These are phyloP conservation scores for Hyaloscypha hepaticicola DNA, from an alignment of 495 filamentous ascomycete species.

Conservation along the genomic window DNA sequence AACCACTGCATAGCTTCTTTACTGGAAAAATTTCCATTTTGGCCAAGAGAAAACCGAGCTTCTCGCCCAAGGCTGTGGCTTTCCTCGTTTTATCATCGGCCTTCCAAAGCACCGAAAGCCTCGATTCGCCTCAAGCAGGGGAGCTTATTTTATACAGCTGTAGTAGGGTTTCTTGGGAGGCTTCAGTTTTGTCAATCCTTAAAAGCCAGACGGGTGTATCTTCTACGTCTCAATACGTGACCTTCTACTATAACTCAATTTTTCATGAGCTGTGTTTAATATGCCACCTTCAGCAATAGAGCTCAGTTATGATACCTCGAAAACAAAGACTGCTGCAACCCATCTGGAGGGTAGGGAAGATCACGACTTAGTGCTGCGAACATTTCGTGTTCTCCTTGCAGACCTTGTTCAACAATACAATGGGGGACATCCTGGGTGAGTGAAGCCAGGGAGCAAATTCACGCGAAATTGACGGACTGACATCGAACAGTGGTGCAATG, in stretches of 20 bases:
- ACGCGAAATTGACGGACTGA: not conserved
- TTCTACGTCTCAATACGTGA: not conserved
- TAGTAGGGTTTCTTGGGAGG: not conserved
- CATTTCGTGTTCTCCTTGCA: slow-evolving; percentile 54
- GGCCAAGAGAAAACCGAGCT: not conserved
- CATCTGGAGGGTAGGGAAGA: slow-evolving; percentile 1
- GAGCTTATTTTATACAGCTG: no score
- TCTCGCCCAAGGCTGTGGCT: not conserved
- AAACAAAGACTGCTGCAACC: not conserved
- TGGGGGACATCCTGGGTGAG: slow-evolving; percentile 50
- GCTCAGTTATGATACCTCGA: not conserved
- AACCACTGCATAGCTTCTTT: not conserved
- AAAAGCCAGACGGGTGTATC: not conserved
- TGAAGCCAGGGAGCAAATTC: not conserved
- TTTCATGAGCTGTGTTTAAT: not conserved
- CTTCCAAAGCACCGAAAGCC: not conserved
- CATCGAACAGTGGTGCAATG: slow-evolving; percentile 37
- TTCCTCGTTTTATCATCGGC: not conserved
- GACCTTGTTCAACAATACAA: slow-evolving; percentile 61
- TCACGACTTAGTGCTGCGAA: slow-evolving; percentile 46
- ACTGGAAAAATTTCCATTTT: not conserved
- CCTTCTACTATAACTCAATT: not conserved
- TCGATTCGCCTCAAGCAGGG: no score
- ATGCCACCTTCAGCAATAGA: slow-evolving; percentile 16
- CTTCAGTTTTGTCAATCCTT: not conserved